phyloP scores from a whole-genome alignment of 169 alveolate species.

The Toxoplasma gondii region DNA sequence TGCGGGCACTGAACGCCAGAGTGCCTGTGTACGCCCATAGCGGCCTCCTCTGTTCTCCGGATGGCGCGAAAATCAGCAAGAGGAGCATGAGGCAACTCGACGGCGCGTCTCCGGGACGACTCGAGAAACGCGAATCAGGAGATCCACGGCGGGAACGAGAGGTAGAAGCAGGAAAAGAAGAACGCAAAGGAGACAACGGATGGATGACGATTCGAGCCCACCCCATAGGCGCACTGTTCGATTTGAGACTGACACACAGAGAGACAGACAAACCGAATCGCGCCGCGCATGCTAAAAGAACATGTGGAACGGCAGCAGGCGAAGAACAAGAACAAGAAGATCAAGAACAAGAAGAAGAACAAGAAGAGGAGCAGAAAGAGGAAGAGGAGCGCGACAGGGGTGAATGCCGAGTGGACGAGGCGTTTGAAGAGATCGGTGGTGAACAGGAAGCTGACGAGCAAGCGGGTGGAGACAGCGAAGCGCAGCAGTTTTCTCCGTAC shows the following conservation, averaged over 20 bases:
- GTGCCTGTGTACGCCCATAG: slow-evolving; percentile 71
- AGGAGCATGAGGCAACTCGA: slow-evolving; percentile 16
- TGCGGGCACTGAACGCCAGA: slow-evolving; percentile 68
- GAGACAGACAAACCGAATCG: neutral
- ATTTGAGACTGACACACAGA: neutral
- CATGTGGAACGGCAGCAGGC: no score
- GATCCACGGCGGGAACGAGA: neutral
- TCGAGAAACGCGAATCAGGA: neutral
- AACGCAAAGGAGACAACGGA: neutral
- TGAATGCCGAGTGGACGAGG: no score
- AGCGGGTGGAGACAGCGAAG: neutral
- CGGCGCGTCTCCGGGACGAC: neutral
- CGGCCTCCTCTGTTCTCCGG: slow-evolving; percentile 68
- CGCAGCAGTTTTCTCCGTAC: neutral
- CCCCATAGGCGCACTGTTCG: neutral
- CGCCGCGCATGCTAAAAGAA: no score
- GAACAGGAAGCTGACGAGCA: no score
- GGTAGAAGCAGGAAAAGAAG: neutral
- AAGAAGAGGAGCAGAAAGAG: no score
- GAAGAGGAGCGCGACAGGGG: no score
- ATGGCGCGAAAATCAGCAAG: slow-evolving; percentile 71
- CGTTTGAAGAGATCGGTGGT: no score
- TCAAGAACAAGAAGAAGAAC: no score
- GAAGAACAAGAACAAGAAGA: no score
- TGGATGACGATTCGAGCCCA: neutral